Evolutionary conservation across 2,329 filamentous ascomycete genomes (phyloP), one percentile per base, ranked within the genome.

Genomic region (Metarhizium album): DNA sequence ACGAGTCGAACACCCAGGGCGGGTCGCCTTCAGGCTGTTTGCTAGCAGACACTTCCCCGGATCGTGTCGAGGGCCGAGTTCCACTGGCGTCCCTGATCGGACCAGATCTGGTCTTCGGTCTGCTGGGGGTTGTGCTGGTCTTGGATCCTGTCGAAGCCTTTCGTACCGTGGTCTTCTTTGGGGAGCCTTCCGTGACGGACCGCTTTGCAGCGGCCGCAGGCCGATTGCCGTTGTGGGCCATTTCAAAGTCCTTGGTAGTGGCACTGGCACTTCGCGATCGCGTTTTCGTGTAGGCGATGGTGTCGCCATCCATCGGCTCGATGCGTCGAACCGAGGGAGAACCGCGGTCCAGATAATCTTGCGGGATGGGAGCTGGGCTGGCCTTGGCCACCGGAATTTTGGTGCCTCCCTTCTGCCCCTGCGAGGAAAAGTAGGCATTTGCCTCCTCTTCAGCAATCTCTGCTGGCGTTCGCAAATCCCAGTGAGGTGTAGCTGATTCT

Each of bases 1-100:
- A 98, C 69, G 95, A 89, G 22, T 86, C 87, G 45, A 93, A 80
- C 69, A 97, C 80, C 93, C 93, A 98, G 48, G 93, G 93, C 9
- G 93, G 90, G 49, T 97, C 91, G 20, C 93, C 93, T 72, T 97
- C 93, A 1, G 90, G 90, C 42, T 83, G 80, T 62, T 88, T 80
- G 75, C 66, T 62, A 31, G 69, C 60, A 42, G 70, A 66, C 29
- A 76, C 57, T 52, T 79, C 79, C 20, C 82, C 82, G 6, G 80
- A 81, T 53, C 82, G 74, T 1, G 83, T 87, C 3, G 74, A 70
- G 20, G 84, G 83, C 14, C 82, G 75, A 33, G 76, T 82, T 55
- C 64, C 68, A 49, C 67, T 66, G 54, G 74, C 65, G 55, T 71
- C 68, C 59, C 72, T 75, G 55, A 66, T 66, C 23, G 80, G 71